phyloP scores from a whole-genome alignment of 1,139 yeast species.

The Debaryomycetaceae sp. region DNA sequence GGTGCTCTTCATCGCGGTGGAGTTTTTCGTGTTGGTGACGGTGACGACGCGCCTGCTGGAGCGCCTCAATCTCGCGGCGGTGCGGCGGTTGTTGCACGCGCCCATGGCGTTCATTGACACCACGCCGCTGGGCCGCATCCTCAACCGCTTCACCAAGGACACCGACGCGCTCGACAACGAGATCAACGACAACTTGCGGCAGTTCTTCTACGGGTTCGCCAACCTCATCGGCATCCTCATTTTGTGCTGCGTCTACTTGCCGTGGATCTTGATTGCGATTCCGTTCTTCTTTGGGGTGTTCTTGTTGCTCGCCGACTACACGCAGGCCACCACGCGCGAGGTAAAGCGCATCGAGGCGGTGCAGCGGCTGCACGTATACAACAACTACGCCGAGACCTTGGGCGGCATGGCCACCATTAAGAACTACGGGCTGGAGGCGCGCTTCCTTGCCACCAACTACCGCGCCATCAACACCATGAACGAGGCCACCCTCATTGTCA shows the following conservation, averaged over 20 bases:
- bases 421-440: conserved; percentile 28
- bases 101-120: conserved; percentile 46
- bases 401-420: conserved; percentile 43
- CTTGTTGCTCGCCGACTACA: conserved; percentile 32
- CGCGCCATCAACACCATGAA: conserved; percentile 35
- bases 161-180: conserved; percentile 46
- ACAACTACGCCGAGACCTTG: conserved; percentile 43
- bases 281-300: conserved; percentile 34
- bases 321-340: conserved; percentile 43
- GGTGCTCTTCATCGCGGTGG: conserved; percentile 44
- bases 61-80: conserved; percentile 34
- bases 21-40: conserved; percentile 52
- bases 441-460: conserved; percentile 34
- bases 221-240: conserved; percentile 39
- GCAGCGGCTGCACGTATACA: conserved; percentile 43
- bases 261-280: conserved; percentile 44
- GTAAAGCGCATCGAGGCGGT: conserved; percentile 42
- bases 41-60: conserved; percentile 44
- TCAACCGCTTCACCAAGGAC: conserved; percentile 54
- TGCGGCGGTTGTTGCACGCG: conserved; percentile 34
- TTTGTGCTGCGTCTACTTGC: conserved; percentile 41
- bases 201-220: conserved; percentile 37
- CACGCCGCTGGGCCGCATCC: conserved; percentile 42
- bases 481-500: conserved; percentile 39
- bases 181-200: conserved; percentile 41